phyloP scores from a whole-genome alignment of 768 basidiomycete genomes.

The Clavulina sp. region DNA sequence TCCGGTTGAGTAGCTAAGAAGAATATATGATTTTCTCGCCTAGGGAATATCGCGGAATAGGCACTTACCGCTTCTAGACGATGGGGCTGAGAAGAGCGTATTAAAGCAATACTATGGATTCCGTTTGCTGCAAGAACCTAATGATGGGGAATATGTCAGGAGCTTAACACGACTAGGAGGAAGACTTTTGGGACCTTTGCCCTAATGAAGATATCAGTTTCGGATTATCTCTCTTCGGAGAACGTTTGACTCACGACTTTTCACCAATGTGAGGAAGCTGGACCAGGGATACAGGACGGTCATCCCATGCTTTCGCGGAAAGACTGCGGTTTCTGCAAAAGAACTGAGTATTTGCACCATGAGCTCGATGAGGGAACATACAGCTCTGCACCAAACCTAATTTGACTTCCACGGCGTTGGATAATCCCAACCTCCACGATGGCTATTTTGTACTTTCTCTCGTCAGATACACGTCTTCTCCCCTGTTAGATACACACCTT shows the following conservation, averaged over 20 bases:
- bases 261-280: slow-evolving; percentile 87
- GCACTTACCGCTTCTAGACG: slow-evolving; percentile 43
- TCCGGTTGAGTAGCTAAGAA: slow-evolving; percentile 51
- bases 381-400: slow-evolving; percentile 41
- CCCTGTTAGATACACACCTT: slow-evolving; percentile 30
- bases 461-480: not conserved
- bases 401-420: slow-evolving; percentile 43
- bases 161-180: slow-evolving; percentile 3
- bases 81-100: slow-evolving; percentile 38
- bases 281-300: slow-evolving; percentile 61
- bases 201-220: slow-evolving; percentile 1
- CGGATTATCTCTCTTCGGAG: not conserved
- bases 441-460: slow-evolving; percentile 25
- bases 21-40: not conserved
- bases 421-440: slow-evolving; percentile 60
- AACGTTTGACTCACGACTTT: slow-evolving; percentile 77
- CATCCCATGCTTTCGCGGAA: slow-evolving; percentile 82
- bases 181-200: slow-evolving; percentile 12
- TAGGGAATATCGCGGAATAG: not conserved
- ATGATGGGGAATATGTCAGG: slow-evolving; percentile 13
- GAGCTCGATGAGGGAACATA: not conserved
- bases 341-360: slow-evolving; percentile 1
- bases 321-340: slow-evolving; percentile 44
- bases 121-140: slow-evolving; percentile 63
- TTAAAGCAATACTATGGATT: slow-evolving; percentile 38